These are phyloP conservation scores for Stephanodiscus minutulus DNA, from an alignment of 108 stramenopile genomes.

Conservation along the genomic window DNA sequence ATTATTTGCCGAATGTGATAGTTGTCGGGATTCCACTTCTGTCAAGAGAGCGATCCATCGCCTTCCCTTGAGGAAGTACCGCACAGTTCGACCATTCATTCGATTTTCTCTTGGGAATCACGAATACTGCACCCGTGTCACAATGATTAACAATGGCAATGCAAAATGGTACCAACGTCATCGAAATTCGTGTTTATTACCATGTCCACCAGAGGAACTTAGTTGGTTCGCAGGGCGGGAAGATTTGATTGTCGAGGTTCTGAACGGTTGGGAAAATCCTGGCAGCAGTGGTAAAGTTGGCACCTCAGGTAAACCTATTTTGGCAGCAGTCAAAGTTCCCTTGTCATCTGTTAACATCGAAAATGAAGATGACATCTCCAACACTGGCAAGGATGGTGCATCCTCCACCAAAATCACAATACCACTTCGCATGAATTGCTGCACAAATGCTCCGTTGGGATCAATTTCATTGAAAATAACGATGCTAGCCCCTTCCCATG, in stretches of 20 bases:
- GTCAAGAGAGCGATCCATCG: background rate
- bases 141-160: slow-evolving; percentile 32
- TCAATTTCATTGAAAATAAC: slow-evolving; percentile 43
- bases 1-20: slow-evolving; percentile 23
- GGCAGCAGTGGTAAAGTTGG: slow-evolving; percentile 2
- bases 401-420: slow-evolving; percentile 37
- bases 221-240: slow-evolving; percentile 49
- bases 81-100: slow-evolving; percentile 35
- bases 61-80: slow-evolving; percentile 3
- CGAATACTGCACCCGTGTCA: slow-evolving; percentile 32
- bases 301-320: slow-evolving; percentile 4
- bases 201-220: slow-evolving; percentile 37
- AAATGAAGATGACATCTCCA: slow-evolving; percentile 17
- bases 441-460: slow-evolving; percentile 30
- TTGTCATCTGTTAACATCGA: slow-evolving; percentile 43
- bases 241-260: slow-evolving; percentile 48
- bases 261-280: slow-evolving; percentile 7
- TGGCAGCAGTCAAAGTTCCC: slow-evolving; percentile 41
- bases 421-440: slow-evolving; percentile 38
- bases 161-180: slow-evolving; percentile 31
- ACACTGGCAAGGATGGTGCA: slow-evolving; percentile 12
- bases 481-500: slow-evolving; percentile 22
- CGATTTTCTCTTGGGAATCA: slow-evolving; percentile 42
- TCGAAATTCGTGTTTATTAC: slow-evolving; percentile 40
- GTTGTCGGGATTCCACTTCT: slow-evolving; percentile 9